Evolutionary conservation across 345 rosid genomes (phyloP), one percentile per base, ranked within the genome.

Genomic region (Excoecaria cochinchinensis): DNA sequence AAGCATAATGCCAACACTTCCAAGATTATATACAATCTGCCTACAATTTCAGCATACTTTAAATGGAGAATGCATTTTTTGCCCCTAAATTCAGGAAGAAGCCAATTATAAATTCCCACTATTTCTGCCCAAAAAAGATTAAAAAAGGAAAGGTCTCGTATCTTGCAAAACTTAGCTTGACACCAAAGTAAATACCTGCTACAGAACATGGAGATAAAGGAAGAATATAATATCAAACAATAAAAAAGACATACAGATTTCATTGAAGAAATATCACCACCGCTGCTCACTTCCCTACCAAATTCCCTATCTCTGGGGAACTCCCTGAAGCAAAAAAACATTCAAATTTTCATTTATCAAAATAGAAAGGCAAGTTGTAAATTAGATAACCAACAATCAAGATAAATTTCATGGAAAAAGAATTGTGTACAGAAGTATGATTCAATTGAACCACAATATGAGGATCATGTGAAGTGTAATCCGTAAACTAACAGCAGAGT

Each of bases 221-320:
- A 77, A 38, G 39, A 39, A 61, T 51, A 67, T 22, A 80, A 61
- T 76, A 53, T 66, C 63, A 72, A 62, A 68, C 36, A 61, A 69
- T 59, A 58, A 69, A 69, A 75, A 71, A 53, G 66, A 85, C 92
- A 83, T 88, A 91, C 97, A 69, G 90, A 74, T 89, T 85, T 89
- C 82, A 81, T 65, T 8, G 85, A 84, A 19, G 89, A 70, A 62
- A 72, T 74, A 74, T 77, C 90, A 36, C 82, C 84, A 67, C 78
- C 82, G 76, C 87, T 85, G 86, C 87, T 85, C 82, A 85, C 87
- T 86, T 87, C 93, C 80, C 93, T 89, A 50, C 89, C 80, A 71
- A 81, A 85, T 24, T 90, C 96, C 77, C 97, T 85, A 58, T 91
- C 97, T 77, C 92, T 90, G 44, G 86, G 71, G 67, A 89, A 78